phyloP scores from a whole-genome alignment of 495 filamentous ascomycete species.

The Hyaloscypha variabilis region DNA sequence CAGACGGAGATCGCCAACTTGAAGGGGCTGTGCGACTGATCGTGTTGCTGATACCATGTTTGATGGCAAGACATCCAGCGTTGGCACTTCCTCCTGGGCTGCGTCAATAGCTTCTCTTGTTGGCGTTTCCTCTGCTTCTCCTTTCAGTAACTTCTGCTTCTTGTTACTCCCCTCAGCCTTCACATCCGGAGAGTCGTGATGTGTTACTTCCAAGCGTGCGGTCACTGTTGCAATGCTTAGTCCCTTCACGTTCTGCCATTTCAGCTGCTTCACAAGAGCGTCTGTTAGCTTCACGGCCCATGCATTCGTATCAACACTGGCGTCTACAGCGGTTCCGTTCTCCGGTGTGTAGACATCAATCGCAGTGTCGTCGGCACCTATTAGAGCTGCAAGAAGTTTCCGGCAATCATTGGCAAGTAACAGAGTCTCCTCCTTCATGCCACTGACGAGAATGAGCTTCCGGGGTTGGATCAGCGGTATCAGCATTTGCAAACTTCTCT shows the following conservation, averaged over 20 bases:
- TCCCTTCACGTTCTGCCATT: conserved; percentile 92
- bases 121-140: conserved; percentile 36
- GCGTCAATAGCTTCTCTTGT: conserved; percentile 16
- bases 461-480: conserved; percentile 92
- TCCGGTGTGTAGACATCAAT: conserved; percentile 78
- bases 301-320: conserved; percentile 95
- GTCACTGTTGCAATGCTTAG: conserved; percentile 88
- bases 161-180: conserved; percentile 57
- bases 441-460: conserved; percentile 88
- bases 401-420: conserved; percentile 79
- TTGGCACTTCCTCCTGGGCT: conserved; percentile 45
- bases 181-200: conserved; percentile 35
- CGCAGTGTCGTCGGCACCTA: conserved; percentile 39
- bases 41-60: conserved; percentile 75
- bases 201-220: conserved; percentile 54
- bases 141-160: conserved; percentile 64
- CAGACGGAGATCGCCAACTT: conserved; percentile 90
- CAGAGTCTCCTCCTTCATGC: conserved; percentile 74
- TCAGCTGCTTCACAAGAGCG: conserved; percentile 75
- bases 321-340: conserved; percentile 73
- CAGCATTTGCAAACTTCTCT: conserved; percentile 89
- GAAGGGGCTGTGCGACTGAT: conserved; percentile 82
- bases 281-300: conserved; percentile 93
- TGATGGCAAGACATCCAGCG: conserved; percentile 77
- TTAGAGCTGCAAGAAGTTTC: conserved; percentile 58